Base-by-base conservation (phyloP, 345 rosid genomes). In the Lepidium sativum region DNA sequence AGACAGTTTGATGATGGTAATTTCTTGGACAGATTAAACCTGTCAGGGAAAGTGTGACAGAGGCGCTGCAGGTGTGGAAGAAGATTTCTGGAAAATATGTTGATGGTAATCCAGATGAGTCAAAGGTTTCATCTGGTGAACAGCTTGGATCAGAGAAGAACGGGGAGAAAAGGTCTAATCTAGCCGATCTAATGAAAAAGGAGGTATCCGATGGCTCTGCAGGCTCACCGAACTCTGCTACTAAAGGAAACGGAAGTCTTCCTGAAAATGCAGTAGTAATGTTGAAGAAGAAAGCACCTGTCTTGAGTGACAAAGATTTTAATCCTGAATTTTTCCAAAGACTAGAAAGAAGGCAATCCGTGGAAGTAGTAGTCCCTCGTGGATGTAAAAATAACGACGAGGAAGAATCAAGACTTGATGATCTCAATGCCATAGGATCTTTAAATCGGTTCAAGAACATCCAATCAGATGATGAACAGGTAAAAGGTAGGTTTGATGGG, bases 261-360 rank as follows among this genome's bases (percentile, higher is more conserved):
- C 68, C 78, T 7, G 96, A 86, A 47, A 88, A 86, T 67, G 88
- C 98, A 60, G 94, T 78, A 62, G 82, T 81, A 29, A 82, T 91
- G 81, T 77, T 91, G 78, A 95, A 95, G 88, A 94, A 90, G 81
- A 95, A 82, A 78, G 79, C 89, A 32, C 99, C 83, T 54, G 86
- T 77, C 38, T 74, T 95, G 54, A 78, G 88, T 54, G 99, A 91
- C 77, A 91, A 86, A 69, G 91, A 86, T 57, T 65, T 87, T 54
- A 95, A 95, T 71, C 94, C 91, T 47, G 99, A 91, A 74, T 95
- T 95, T 76, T 95, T 95, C 79, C 97, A 88, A 79, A 95, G 86
- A 76, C 88, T 95, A 62, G 87, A 88, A 75, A 75, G 79, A 34
- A 81, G 95, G 70, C 84, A 82, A 40, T 85, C 90, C 6, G 97